Evolutionary conservation across 495 filamentous ascomycete species (phyloP).

Genomic region (Rusavskia elegans): DNA sequence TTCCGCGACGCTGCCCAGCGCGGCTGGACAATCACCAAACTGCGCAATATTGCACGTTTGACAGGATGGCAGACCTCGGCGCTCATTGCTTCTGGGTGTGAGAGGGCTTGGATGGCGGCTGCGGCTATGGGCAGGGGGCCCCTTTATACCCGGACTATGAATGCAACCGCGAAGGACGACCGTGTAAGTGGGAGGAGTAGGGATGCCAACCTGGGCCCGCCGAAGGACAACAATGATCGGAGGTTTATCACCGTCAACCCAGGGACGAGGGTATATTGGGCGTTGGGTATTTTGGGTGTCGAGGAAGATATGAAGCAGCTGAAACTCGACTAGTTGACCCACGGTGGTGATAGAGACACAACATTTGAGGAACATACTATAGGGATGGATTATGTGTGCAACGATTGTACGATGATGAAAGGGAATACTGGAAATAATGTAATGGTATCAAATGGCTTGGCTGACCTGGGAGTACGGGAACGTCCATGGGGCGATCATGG

Average conservation of each 20-base stretch:
- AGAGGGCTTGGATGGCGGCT: slow-evolving; percentile 62
- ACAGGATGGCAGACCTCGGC: slow-evolving; percentile 77
- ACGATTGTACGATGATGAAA: background rate
- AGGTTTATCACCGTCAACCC: slow-evolving; percentile 32
- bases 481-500: background rate
- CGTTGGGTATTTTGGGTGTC: slow-evolving; percentile 41
- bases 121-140: slow-evolving; percentile 59
- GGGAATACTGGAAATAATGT: too few relatives aligned
- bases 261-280: slow-evolving; percentile 32
- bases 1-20: slow-evolving; percentile 58
- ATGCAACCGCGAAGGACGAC: slow-evolving; percentile 16
- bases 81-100: slow-evolving; percentile 68
- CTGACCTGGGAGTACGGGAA: background rate
- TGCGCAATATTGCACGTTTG: slow-evolving; percentile 58
- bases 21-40: slow-evolving; percentile 53
- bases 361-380: background rate
- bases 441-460: background rate
- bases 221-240: slow-evolving; percentile 27
- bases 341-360: background rate
- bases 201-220: slow-evolving; percentile 10
- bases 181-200: slow-evolving; percentile 12
- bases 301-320: slow-evolving; percentile 38
- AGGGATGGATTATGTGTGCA: background rate
- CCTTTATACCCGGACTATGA: slow-evolving; percentile 39
- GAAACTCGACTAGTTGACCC: slow-evolving; percentile 4